Conservation (phyloP, 2,329 filamentous ascomycete genomes). For the Colletotrichum salicis region DNA sequence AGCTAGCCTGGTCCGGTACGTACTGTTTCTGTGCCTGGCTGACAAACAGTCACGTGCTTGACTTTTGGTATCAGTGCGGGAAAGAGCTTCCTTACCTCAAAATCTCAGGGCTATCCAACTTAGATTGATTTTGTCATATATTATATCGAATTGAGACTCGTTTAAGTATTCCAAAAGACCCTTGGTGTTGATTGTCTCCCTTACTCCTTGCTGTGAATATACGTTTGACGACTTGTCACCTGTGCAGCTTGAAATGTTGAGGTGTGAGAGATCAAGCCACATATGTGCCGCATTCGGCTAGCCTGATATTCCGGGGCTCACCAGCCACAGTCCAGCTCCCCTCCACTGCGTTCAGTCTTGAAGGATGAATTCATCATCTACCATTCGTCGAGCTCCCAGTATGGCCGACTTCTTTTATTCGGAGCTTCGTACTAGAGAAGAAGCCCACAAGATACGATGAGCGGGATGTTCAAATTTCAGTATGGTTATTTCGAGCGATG, state of each 20-base stretch:
- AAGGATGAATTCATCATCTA: not conserved
- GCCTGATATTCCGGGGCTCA: not conserved
- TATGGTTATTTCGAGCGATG: not conserved
- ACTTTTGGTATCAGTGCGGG: not conserved
- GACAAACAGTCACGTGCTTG: conserved; percentile 30
- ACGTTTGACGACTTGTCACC: not conserved
- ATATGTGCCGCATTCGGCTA: not conserved
- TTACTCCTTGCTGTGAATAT: no score
- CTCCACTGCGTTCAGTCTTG: not conserved
- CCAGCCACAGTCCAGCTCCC: not conserved
- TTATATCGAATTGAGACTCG: not conserved
- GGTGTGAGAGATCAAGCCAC: not conserved
- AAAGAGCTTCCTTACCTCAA: not conserved
- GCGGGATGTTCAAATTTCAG: not conserved
- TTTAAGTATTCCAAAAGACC: no score
- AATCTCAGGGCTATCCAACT: no score
- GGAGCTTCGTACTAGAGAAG: no score
- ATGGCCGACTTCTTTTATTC: no score
- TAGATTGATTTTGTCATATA: not conserved
- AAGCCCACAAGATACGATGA: not conserved
- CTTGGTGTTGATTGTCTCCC: no score
- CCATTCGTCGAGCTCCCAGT: not conserved
- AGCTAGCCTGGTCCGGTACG: conserved; percentile 36
- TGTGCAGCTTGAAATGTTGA: not conserved
- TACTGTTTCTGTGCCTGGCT: not conserved